These are phyloP conservation scores for Penicillium capsulatum DNA, from an alignment of 2,329 filamentous ascomycete genomes.

Conservation along the genomic window DNA sequence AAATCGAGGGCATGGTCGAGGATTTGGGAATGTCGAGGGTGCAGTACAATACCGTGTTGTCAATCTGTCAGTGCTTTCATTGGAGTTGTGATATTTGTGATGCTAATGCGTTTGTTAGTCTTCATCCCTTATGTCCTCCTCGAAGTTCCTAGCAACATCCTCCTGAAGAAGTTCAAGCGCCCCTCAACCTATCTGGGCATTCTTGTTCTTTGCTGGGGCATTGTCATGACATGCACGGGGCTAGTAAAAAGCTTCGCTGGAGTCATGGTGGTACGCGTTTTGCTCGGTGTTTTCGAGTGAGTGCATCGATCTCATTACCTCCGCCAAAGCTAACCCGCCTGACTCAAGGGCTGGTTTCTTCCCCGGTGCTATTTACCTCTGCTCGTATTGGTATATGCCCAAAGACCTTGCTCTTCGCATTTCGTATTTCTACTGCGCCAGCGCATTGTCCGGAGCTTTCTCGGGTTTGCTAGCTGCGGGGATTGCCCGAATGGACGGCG, in stretches of 20 bases:
- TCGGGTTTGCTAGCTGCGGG: constrained; percentile 48
- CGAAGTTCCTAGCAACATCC: constrained; percentile 17
- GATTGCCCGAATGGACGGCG: constrained; percentile 47
- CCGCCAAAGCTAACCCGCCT: too few species aligned
- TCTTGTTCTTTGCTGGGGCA: constrained; percentile 25
- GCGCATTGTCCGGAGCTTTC: constrained; percentile 45
- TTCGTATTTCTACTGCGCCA: constrained; percentile 23
- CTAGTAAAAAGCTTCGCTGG: constrained; percentile 48
- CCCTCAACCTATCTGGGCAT: constrained; percentile 15
- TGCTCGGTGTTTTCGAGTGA: constrained; percentile 39
- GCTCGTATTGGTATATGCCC: constrained; percentile 22
- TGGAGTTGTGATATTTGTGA: too few species aligned
- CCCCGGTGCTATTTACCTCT: constrained; percentile 40
- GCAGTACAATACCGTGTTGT: constrained; percentile 18
- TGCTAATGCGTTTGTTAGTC: too few species aligned
- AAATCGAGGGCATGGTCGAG: constrained; percentile 12
- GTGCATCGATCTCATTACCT: too few species aligned
- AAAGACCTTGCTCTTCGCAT: constrained; percentile 18
- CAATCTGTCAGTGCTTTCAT: too few species aligned
- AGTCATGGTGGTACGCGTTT: constrained; percentile 48
- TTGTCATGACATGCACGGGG: constrained; percentile 44
- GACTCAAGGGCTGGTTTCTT: constrained; percentile 48
- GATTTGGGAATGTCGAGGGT: constrained; percentile 13
- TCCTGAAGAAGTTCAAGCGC: constrained; percentile 15
- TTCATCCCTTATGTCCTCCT: constrained; percentile 17